phyloP scores from a whole-genome alignment of 257 asterid species.

The Ajuga chamaepitys region DNA sequence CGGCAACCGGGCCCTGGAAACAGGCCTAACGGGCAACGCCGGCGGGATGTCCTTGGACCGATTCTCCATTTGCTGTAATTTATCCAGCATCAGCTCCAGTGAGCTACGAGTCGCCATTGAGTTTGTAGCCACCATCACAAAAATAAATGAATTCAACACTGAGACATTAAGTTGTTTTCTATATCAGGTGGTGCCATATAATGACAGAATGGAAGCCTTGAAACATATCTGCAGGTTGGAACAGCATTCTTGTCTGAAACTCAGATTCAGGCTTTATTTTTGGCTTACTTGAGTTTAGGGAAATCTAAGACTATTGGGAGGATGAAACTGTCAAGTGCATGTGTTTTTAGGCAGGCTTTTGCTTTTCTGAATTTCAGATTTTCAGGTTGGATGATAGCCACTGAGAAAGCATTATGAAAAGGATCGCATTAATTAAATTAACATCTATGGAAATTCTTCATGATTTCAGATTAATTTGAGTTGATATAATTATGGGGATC shows the following conservation, averaged over 20 bases:
- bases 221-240: background rate
- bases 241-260: background rate
- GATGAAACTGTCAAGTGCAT: constrained; percentile 25
- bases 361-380: constrained; percentile 27
- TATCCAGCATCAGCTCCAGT: constrained; percentile 66
- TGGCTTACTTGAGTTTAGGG: constrained; percentile 34
- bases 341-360: constrained; percentile 20
- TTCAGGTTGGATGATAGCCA: constrained; percentile 8
- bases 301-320: constrained; percentile 15
- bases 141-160: background rate
- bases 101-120: constrained; percentile 53
- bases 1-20: constrained; percentile 52
- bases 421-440: background rate
- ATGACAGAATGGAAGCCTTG: background rate
- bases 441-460: too few relatives aligned
- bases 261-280: constrained; percentile 3
- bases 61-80: constrained; percentile 44
- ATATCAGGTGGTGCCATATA: background rate
- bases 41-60: constrained; percentile 39
- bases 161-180: background rate
- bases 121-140: constrained; percentile 25
- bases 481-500: constrained; percentile 32
- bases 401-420: background rate
- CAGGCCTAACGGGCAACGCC: constrained; percentile 62
- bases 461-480: constrained; percentile 8